Conservation (phyloP, 106 monocot genomes). For the Hemerocallis citrina region DNA sequence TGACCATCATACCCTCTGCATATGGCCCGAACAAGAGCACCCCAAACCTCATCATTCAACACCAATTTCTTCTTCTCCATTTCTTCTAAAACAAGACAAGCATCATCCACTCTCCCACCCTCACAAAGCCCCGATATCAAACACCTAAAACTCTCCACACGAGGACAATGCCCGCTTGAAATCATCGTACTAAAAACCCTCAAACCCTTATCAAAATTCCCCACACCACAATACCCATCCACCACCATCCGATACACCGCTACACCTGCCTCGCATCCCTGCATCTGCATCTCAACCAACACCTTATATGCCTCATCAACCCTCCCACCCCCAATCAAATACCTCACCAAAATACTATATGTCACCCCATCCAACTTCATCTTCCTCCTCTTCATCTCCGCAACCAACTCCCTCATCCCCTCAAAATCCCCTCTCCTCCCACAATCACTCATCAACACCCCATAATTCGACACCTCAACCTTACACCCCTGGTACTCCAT, state of each 20-base stretch:
- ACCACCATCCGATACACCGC: conserved; percentile 67
- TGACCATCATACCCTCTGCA: conserved; percentile 8
- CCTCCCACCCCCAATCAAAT: conserved; percentile 36
- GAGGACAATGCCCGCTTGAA: conserved; percentile 50
- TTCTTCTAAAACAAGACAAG: conserved; percentile 55
- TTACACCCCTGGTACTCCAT: conserved; percentile 90
- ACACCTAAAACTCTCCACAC: conserved; percentile 39
- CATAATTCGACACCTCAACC: conserved; percentile 48
- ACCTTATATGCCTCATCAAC: conserved; percentile 72
- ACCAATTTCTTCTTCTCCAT: conserved; percentile 60
- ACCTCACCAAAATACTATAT: conserved; percentile 63
- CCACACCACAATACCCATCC: conserved; percentile 57
- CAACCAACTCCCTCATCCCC: conserved; percentile 39
- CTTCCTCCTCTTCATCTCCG: conserved; percentile 63
- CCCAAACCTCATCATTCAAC: conserved; percentile 37
- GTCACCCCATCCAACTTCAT: conserved; percentile 42
- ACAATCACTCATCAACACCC: conserved; percentile 69
- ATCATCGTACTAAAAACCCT: conserved; percentile 62
- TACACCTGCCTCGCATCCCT: conserved; percentile 40
- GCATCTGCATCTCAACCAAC: conserved; percentile 80
- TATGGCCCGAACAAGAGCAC: conserved; percentile 21
- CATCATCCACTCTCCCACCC: conserved; percentile 43
- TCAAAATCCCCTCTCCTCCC: conserved; percentile 45
- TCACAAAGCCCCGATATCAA: conserved; percentile 51
- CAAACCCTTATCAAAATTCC: conserved; percentile 62